Evolutionary conservation across 352 stramenopile species (phyloP), one percentile per base, ranked within the genome.

Genomic region (Blastocystis sp.): DNA sequence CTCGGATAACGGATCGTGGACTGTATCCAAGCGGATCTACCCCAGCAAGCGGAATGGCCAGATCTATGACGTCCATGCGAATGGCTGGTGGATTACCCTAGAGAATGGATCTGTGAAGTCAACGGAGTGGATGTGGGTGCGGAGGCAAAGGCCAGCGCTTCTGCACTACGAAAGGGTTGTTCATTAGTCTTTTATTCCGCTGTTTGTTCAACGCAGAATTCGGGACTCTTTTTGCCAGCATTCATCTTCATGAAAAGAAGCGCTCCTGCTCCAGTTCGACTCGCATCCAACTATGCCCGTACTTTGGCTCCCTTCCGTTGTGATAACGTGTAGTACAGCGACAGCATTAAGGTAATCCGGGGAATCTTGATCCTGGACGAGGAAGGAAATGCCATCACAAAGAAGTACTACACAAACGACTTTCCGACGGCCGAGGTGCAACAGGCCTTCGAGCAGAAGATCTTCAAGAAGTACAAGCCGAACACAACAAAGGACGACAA

Each of bases 321-420:
- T 57, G 6, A 57, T 57, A 17, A 57, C 48, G 48, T 70, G 54
- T 81, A 84, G 74, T 84, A 84, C 52, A 54, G 38, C 45, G 74
- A 84, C 61, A 64, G 34, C 34, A 68, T 68, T 38, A 84, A 84
- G 57, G 52, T 84, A 19, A 43, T 84, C 14, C 74, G 45, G 28
- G 74, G 74, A 48, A 84, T 84, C 45, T 14, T 84, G 10, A 84
- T 84, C 69, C 74, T 84, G 34, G 74, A 84, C 48, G 74, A 84
- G 57, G 74, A 84, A 34, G 74, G 74, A 48, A 84, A 84, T 84
- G 21, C 74, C 17, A 84, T 84, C 43, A 63, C 60, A 14, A 84
- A 84, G 52, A 84, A 84, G 57, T 84, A 84, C 61, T 84, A 84
- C 45, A 84, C 74, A 42, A 84, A 84, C 45, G 74, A 68, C 57